Evolutionary conservation across 768 basidiomycete genomes (phyloP).

Genomic region (Leccinum pellstonianum): DNA sequence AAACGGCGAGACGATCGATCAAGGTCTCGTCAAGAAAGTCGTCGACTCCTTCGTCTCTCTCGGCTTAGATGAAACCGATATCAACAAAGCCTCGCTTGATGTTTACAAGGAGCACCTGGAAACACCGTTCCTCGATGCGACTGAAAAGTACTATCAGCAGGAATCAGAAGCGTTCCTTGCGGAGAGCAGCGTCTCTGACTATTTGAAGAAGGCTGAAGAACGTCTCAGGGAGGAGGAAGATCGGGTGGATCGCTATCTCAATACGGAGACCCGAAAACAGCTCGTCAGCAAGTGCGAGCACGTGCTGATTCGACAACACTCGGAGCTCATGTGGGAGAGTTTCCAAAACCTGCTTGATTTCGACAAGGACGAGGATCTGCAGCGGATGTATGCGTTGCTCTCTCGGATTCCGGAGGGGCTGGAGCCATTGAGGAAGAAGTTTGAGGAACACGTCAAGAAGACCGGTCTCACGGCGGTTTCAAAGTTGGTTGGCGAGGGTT

Average conservation of each 20-base stretch:
- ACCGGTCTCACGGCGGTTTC: slow-evolving; percentile 81
- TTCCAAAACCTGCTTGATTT: slow-evolving; percentile 89
- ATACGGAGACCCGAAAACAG: slow-evolving; percentile 82
- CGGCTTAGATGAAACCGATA: slow-evolving; percentile 88
- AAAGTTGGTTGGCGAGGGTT: slow-evolving; percentile 58
- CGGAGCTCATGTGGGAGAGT: slow-evolving; percentile 85
- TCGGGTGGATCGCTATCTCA: slow-evolving; percentile 90
- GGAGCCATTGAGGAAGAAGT: slow-evolving; percentile 86
- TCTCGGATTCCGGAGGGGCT: slow-evolving; percentile 88
- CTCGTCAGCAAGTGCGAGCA: slow-evolving; percentile 85
- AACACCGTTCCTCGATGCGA: slow-evolving; percentile 80
- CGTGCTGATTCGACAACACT: slow-evolving; percentile 86
- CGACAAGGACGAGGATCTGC: slow-evolving; percentile 93
- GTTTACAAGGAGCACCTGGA: slow-evolving; percentile 94
- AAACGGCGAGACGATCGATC: slow-evolving; percentile 92
- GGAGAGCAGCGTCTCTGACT: slow-evolving; percentile 88
- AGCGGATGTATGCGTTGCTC: slow-evolving; percentile 92
- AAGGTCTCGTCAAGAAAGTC: slow-evolving; percentile 89
- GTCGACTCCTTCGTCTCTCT: slow-evolving; percentile 95
- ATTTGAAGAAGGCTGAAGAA: slow-evolving; percentile 92
- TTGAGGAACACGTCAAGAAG: slow-evolving; percentile 94
- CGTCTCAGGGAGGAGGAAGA: slow-evolving; percentile 93
- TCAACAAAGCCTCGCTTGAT: slow-evolving; percentile 89
- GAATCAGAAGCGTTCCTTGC: slow-evolving; percentile 91
- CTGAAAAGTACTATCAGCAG: slow-evolving; percentile 87